A percentile compares a stretch with the other conserved stretches of the same genome.
These are phyloP conservation scores for Medicago truncatula DNA, from an alignment of 306 rosid genomes.

Conservation along the genomic window MtrunA17r5.0-ANR NC_053044.1:34870501-34871000, in stretches of 20 bases:
- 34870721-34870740: constrained; percentile 20
- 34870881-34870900: constrained; percentile 93
- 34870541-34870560: background rate
- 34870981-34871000: constrained; percentile 97
- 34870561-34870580: constrained; percentile 18
- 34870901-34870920: background rate
- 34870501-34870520: background rate
- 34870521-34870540: constrained; percentile 9
- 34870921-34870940: constrained; percentile 8
- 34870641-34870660: constrained; percentile 24
- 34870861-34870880: constrained; percentile 98
- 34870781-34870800: constrained; percentile 5
- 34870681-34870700: background rate
- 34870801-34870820: constrained; percentile 57
- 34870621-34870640: constrained; percentile 3
- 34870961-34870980: constrained; percentile 44
- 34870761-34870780: constrained; percentile 23
- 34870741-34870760: constrained; percentile 20
- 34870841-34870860: constrained; percentile 98
- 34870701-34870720: constrained; percentile 16
- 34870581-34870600: background rate
- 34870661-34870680: background rate
- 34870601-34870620: constrained; percentile 12
- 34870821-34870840: constrained; percentile 99
- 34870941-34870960: constrained; percentile 30